phyloP scores from a whole-genome alignment of 495 filamentous ascomycete species.

The Aspergillus cristatus region DNA sequence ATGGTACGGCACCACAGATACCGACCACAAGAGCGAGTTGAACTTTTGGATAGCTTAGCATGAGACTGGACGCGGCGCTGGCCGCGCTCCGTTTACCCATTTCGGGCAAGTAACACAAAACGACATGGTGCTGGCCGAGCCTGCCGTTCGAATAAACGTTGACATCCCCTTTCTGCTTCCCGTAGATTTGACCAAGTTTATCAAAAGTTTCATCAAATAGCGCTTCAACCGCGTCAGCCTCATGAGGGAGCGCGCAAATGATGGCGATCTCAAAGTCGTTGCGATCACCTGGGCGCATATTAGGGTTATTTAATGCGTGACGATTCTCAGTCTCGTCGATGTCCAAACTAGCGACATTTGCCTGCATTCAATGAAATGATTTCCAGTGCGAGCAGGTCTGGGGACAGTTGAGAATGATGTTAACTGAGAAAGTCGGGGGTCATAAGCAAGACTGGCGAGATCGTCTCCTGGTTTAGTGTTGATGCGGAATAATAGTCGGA shows the following conservation, averaged over 20 bases:
- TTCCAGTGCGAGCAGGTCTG: too few species aligned
- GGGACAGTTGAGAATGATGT: too few species aligned
- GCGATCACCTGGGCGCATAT: not conserved
- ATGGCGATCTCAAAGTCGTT: conserved; percentile 19
- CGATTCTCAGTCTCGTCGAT: too few species aligned
- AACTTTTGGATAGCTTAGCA: conserved; percentile 11
- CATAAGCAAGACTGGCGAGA: too few species aligned
- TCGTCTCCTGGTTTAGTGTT: too few species aligned
- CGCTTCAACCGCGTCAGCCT: conserved; percentile 15
- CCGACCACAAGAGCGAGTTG: conserved; percentile 19
- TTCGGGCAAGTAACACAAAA: conserved; percentile 13
- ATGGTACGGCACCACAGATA: conserved; percentile 19
- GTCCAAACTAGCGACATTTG: too few species aligned
- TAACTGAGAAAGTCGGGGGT: too few species aligned
- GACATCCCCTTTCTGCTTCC: conserved; percentile 11
- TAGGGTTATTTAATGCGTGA: too few species aligned
- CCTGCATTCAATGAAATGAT: too few species aligned
- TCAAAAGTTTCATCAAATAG: conserved; percentile 13
- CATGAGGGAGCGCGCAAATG: conserved; percentile 18
- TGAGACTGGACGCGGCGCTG: conserved; percentile 9
- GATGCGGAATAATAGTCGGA: too few species aligned
- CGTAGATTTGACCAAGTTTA: conserved; percentile 5
- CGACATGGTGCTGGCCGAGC: conserved; percentile 17
- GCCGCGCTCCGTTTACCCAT: conserved; percentile 14
- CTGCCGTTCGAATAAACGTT: conserved; percentile 19